Base-by-base conservation (phyloP, 192 early-diverging fungal species). In the Allomyces javanicus region DNA sequence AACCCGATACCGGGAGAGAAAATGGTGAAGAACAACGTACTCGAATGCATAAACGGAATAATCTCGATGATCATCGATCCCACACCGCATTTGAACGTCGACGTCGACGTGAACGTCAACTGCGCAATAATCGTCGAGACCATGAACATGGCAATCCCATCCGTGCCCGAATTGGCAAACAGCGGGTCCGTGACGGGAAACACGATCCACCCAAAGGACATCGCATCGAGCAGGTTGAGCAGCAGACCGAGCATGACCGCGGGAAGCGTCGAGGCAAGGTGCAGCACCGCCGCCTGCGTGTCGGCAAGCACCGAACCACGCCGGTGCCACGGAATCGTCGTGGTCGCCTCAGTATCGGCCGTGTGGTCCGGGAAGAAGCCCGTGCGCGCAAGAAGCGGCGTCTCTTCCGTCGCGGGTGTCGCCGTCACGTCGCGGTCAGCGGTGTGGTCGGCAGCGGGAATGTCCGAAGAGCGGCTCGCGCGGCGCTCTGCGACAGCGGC, bases 81-180 rank as follows among this genome's bases (percentile, higher is more conserved):
- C 24, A 61, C 64, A 24, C 64, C 50, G 3, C 17, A 58, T 12
- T 58, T 58, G 50, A 58, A 58, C 50, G 50, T 58, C 1, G 50
- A 58, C 17, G 21, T 58, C 17, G 50, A 69, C 9, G 87, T 86
- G 67, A 80, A 87, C 22, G 85, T 81, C 26, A 87, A 62, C 69
- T 91, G 89, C 4, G 87, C 77, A 22, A 87, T 70, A n/a, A 87
- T 74, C 63, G 77, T 85, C 79, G 82, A 86, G 1, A 92, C 87
- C 75, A 97, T 85, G 71, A 91, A 97, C 88, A 97, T 97, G 63
- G 91, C 91, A 65, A 97, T 92, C 25, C 96, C 96, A 67, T 85
- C 84, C 2, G 89, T 85, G 5, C 89, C 89, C 71, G 89, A 81
- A 9, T 74, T 71, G 66, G 73, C 76, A 72, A 84, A 90, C 14